Evolutionary conservation across 2,329 filamentous ascomycete species (phyloP), one percentile per base, ranked within the genome.

Genomic region (Magnaporthiopsis incrustans): DNA sequence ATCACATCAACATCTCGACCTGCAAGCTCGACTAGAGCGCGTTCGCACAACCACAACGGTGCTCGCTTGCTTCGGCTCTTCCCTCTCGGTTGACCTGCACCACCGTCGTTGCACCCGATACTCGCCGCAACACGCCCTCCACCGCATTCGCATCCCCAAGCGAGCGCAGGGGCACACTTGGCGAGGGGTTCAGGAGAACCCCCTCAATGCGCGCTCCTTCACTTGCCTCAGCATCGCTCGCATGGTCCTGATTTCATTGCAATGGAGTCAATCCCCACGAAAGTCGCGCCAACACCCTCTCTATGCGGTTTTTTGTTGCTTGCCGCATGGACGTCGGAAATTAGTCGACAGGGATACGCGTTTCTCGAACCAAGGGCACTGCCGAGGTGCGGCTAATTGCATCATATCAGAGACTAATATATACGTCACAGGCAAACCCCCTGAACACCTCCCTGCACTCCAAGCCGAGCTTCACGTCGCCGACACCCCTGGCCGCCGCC

Each of bases 381-480:
- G 25, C 57, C 26, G 57, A 27, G 8, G n/a, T 27, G 30, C 57
- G 30, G 57, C 57, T 58, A 6, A 18, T 27, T 58, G 26, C n/a
- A 58, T 27, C 57, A 53, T 53, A 53, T 53, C 44, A 11, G 44
- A 53, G 6, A 25, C 44, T 53, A 53, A 53, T 53, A 53, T 53
- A 53, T 15, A 53, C 44, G 7, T 53, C 67, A 73, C 71, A 89
- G 86, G 95, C 94, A 69, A 99, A 99, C 76, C 95, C 95, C 64
- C 80, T 99, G 67, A 97, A 98, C 77, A 99, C 95, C 60, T 97
- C 96, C 74, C 84, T 99, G 65, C 90, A 89, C 64, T 96, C 92
- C 35, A 94, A 96, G 74, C 93, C 95, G 58, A 85, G 85, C 63
- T 99, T 97, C 77, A 94, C 94, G 38, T 97, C 93, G 59, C 95